Evolutionary conservation across 2,329 filamentous ascomycete species (phyloP).

Genomic region (Zasmidium citrigriseum): DNA sequence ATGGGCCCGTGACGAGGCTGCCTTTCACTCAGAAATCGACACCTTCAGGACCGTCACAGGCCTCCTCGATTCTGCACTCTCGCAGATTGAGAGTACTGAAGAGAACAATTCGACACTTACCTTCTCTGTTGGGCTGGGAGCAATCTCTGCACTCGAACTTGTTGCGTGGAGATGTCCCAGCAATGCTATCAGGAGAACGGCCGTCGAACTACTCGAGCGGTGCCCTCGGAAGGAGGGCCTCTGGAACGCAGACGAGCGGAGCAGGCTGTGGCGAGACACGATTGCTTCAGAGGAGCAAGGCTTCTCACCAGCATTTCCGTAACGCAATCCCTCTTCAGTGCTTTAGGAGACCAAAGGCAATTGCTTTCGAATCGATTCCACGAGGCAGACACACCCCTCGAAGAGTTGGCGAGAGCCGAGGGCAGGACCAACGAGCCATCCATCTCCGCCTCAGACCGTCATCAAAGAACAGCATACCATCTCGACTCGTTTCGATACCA

Average conservation of each 20-base stretch:
- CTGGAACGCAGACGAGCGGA: not conserved
- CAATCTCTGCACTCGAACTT: not conserved
- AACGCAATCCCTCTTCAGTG: too few species aligned
- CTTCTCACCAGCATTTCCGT: too few species aligned
- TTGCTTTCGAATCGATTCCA: too few species aligned
- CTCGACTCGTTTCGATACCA: too few species aligned
- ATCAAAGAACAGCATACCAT: too few species aligned
- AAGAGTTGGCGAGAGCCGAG: too few species aligned
- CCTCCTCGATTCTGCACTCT: not conserved
- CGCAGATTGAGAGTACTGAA: not conserved
- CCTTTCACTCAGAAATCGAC: not conserved
- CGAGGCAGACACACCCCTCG: too few species aligned
- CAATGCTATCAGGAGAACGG: not conserved
- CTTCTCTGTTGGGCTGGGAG: not conserved
- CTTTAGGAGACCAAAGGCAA: too few species aligned
- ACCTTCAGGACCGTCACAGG: not conserved
- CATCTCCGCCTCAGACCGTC: too few species aligned
- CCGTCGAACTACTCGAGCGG: not conserved
- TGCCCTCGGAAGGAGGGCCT: not conserved
- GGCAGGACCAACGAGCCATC: too few species aligned
- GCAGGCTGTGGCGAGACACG: not conserved
- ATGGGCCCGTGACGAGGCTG: not conserved
- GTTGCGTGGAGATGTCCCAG: not conserved
- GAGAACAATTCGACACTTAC: not conserved
- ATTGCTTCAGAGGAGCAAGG: not conserved